Base-by-base conservation (phyloP, 192 early-diverging fungal species). In the Jimgerdemannia lactiflua region DNA sequence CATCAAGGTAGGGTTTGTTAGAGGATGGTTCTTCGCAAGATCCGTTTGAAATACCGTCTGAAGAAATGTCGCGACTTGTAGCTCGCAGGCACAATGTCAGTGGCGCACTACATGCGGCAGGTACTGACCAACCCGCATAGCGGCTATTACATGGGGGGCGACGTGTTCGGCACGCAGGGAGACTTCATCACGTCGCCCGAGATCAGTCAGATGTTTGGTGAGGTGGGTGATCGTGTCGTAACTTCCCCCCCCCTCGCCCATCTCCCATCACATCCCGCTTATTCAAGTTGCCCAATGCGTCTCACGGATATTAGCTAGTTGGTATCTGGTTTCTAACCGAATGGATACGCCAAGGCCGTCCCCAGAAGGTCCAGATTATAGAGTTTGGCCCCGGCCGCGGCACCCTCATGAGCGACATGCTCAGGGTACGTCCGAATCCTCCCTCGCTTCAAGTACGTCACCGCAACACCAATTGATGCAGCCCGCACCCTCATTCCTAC, bases 161-260 rank as follows among this genome's bases (percentile, higher is more conserved):
- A 97, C 76, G 94, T 96, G 9, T 95, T 99, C 86, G 98, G 98
- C 18, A 75, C 78, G 10, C 71, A 93, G 71, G 97, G 97, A 14
- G 98, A 99, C 75, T 99, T 99, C 85, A 91, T 92, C 18, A 99
- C 98, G 4, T 95, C 94, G 8, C 98, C 98, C 3, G 98, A 99
- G 80, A 96, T 99, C 79, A 94, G 91, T 78, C 96, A 99, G 85
- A 94, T 98, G 91, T 99, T 98, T 92, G 96, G 98, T 43, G 97
- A 97, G 82, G 92, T 93, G 81, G 64, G 67, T 19, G n/a, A 14
- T n/a, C 70, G 18, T 65, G 43, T 65, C 17, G 72, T 66, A 68
- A 41, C 42, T 70, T 77, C 41, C n/a, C 65, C 70, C n/a, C 39
- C 69, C 41, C 64, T 76, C 71, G 17, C 29, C 29, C 29, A 29